These are phyloP conservation scores for Penicillium lagena DNA, from an alignment of 495 filamentous ascomycete species.

Conservation along the genomic window DNA sequence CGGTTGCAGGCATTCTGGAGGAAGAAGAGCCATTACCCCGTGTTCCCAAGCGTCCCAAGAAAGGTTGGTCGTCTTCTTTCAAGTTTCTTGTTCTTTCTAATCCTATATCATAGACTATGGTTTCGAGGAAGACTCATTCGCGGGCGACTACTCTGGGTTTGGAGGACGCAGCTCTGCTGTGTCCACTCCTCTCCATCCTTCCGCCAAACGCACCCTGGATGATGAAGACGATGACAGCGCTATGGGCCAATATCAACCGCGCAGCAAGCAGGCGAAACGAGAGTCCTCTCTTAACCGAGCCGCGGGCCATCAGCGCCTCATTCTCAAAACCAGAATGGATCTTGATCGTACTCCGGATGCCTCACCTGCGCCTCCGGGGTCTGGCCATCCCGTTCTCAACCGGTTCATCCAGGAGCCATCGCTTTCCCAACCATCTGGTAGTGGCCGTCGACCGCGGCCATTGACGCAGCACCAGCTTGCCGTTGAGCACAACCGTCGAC, in stretches of 20 bases:
- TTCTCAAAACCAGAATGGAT: conserved; percentile 45
- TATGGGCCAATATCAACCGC: conserved; percentile 25
- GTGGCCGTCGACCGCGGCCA: conserved; percentile 62
- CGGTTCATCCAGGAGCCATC: conserved; percentile 38
- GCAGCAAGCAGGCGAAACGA: conserved; percentile 29
- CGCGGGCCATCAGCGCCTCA: conserved; percentile 35
- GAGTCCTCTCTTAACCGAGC: conserved; percentile 32
- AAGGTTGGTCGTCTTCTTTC: conserved; percentile 28
- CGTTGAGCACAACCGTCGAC: conserved; percentile 79
- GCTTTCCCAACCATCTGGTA: conserved; percentile 17
- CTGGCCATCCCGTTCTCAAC: conserved; percentile 40
- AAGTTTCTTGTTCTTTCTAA: background rate
- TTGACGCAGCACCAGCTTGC: conserved; percentile 91
- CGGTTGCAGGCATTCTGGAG: conserved; percentile 45
- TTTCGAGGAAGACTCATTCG: conserved; percentile 32
- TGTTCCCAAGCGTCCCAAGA: conserved; percentile 51
- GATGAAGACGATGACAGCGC: conserved; percentile 35
- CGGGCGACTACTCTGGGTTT: conserved; percentile 26
- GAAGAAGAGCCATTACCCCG: conserved; percentile 56
- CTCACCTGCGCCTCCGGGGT: conserved; percentile 43
- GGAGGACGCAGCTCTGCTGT: conserved; percentile 32
- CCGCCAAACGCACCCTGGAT: conserved; percentile 23
- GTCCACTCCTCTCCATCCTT: conserved; percentile 37
- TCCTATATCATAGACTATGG: conserved; percentile 19
- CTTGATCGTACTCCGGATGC: conserved; percentile 32